phyloP scores from a whole-genome alignment of 2,329 filamentous ascomycete genomes.

The Fusarium sp. region DNA sequence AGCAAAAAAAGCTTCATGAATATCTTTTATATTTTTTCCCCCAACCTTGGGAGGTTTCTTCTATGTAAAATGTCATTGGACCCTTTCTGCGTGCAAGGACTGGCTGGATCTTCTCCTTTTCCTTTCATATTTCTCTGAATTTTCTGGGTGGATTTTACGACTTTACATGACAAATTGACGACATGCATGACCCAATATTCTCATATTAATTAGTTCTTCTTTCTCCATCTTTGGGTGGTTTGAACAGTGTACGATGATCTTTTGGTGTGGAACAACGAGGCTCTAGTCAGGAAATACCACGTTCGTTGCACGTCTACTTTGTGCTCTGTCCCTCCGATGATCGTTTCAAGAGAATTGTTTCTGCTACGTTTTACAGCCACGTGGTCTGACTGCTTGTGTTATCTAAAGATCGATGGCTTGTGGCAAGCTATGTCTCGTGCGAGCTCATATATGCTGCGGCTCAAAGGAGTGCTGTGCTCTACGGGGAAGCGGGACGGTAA shows the following conservation, averaged over 20 bases:
- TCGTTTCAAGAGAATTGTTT: constrained; percentile 1
- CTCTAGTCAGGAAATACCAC: constrained; percentile 18
- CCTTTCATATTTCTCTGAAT: neutral
- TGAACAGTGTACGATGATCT: constrained; percentile 1
- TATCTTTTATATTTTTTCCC: neutral
- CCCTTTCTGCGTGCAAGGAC: neutral
- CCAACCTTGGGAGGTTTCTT: neutral
- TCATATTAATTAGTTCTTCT: neutral
- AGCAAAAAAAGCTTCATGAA: constrained; percentile 4
- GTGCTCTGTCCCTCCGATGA: constrained; percentile 12
- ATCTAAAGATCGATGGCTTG: neutral
- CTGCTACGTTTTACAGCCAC: constrained; percentile 26
- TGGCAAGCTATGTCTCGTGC: neutral
- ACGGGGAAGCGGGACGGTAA: neutral
- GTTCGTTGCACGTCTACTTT: constrained; percentile 22
- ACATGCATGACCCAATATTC: neutral
- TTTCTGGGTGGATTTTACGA: neutral
- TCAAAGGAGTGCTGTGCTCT: neutral
- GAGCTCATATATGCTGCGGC: neutral
- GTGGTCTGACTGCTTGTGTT: constrained; percentile 4
- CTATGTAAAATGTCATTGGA: constrained; percentile 3
- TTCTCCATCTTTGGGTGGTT: neutral
- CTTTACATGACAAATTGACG: constrained; percentile 25
- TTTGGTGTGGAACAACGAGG: neutral
- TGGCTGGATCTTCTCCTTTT: neutral